Conservation (phyloP, 2,329 filamentous ascomycete species). For the Sporothrix pallida region DNA sequence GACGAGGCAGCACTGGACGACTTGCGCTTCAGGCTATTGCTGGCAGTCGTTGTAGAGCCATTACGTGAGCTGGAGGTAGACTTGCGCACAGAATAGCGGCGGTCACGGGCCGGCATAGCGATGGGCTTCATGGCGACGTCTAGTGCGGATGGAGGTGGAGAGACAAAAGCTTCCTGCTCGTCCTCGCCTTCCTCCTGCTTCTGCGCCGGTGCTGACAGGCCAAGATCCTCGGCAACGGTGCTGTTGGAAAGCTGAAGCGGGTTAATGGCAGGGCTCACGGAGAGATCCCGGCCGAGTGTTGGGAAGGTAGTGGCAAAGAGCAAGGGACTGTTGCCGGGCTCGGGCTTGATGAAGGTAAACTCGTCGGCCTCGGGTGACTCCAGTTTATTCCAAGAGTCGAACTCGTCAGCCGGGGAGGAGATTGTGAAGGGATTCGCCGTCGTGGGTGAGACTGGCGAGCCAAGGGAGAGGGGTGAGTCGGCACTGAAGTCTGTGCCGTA, state of each 20-base stretch:
- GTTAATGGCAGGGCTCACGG: conserved; percentile 47
- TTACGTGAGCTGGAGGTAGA: conserved; percentile 16
- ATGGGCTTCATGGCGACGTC: conserved; percentile 13
- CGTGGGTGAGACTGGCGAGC: conserved; percentile 44
- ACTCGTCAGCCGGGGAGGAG: conserved; percentile 39
- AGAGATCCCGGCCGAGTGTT: conserved; percentile 34
- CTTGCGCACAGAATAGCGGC: conserved; percentile 41
- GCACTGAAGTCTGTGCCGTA: conserved; percentile 44
- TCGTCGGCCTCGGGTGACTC: conserved; percentile 42
- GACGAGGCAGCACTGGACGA: conserved; percentile 39
- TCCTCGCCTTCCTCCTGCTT: conserved; percentile 10
- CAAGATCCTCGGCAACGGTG: conserved; percentile 10
- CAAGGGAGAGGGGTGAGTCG: conserved; percentile 47
- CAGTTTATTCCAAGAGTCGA: conserved; percentile 43
- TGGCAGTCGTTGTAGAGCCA: conserved; percentile 34
- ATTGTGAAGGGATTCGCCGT: conserved; percentile 42
- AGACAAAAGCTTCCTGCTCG: neutral
- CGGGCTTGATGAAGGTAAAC: conserved; percentile 42
- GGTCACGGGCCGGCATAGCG: conserved; percentile 33
- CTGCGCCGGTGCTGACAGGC: neutral
- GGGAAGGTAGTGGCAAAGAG: conserved; percentile 41
- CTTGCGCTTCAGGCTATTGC: conserved; percentile 45
- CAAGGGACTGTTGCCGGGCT: conserved; percentile 43
- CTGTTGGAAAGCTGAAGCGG: conserved; percentile 44
- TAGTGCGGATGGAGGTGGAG: neutral